These are phyloP conservation scores for Rugosomyces carneus DNA, from an alignment of 1,284 basidiomycete genomes.

Conservation along the genomic window DNA sequence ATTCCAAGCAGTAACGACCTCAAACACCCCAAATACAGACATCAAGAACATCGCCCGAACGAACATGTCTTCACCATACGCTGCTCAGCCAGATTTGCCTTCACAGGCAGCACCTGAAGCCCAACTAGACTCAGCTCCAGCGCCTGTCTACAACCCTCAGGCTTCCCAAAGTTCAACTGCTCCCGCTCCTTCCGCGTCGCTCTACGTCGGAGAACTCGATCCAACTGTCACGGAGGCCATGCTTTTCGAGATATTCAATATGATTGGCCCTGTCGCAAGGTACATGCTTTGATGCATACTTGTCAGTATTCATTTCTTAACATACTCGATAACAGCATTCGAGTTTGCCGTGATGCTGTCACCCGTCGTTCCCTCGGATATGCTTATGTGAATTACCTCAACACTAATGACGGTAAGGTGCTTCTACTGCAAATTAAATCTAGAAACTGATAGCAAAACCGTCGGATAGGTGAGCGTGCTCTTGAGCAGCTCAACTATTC, in stretches of 20 bases:
- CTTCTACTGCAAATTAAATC: conserved; percentile 1
- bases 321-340: conserved; percentile 59
- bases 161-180: conserved; percentile 47
- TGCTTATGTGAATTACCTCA: conserved; percentile 99
- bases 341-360: conserved; percentile 99
- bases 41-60: no score
- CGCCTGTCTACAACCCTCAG: conserved; percentile 56
- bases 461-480: conserved; percentile 80
- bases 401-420: conserved; percentile 81
- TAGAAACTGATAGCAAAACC: conserved; percentile 3
- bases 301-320: conserved; percentile 4
- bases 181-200: conserved; percentile 80
- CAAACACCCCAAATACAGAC: conserved; percentile 29
- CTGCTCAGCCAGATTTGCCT: conserved; percentile 32
- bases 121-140: conserved; percentile 43
- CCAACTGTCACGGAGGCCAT: conserved; percentile 97
- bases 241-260: conserved; percentile 99
- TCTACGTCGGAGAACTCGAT: conserved; percentile 99
- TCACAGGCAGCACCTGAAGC: conserved; percentile 21
- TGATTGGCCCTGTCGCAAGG: conserved; percentile 99
- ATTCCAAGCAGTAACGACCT: conserved; percentile 17
- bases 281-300: conserved; percentile 26
- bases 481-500: conserved; percentile 99
- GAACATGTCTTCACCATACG: conserved; percentile 68
- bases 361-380: conserved; percentile 99